These are phyloP conservation scores for Penicillium sp. DNA, from an alignment of 2,329 filamentous ascomycete species.

Conservation along the genomic window DNA sequence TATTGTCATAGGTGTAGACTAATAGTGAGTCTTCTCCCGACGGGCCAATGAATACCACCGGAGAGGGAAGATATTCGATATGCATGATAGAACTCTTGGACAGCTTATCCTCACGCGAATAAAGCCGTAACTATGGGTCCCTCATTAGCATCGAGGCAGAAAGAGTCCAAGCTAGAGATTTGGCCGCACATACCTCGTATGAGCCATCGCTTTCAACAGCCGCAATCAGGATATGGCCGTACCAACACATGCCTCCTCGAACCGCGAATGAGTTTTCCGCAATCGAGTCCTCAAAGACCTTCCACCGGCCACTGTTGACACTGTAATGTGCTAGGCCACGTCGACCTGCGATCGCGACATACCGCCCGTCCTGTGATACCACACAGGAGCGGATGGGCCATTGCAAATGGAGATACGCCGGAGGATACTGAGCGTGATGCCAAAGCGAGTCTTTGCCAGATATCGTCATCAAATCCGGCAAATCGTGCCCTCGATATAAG, in stretches of 20 bases:
- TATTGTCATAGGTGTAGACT: conserved; percentile 95
- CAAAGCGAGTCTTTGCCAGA: conserved; percentile 90
- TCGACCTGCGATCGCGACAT: conserved; percentile 90
- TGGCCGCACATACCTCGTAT: conserved; percentile 54
- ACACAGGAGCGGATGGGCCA: conserved; percentile 88
- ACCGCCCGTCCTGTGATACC: conserved; percentile 85
- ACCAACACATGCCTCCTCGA: conserved; percentile 96
- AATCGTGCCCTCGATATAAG: conserved; percentile 87
- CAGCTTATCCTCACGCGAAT: conserved; percentile 76
- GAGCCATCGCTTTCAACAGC: conserved; percentile 80
- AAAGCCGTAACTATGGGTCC: conserved; percentile 64
- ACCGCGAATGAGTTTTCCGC: conserved; percentile 89
- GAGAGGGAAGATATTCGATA: conserved; percentile 69
- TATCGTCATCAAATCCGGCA: conserved; percentile 83
- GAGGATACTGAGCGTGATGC: conserved; percentile 84
- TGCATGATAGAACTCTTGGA: conserved; percentile 69
- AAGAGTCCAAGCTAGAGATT: not conserved
- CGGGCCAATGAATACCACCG: conserved; percentile 81
- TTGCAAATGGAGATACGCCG: conserved; percentile 78
- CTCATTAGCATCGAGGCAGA: conserved; percentile 9
- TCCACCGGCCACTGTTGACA: conserved; percentile 89
- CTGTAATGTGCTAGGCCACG: conserved; percentile 94
- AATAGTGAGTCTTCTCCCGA: conserved; percentile 91
- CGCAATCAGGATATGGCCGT: conserved; percentile 88
- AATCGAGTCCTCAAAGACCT: conserved; percentile 75